Evolutionary conservation across 768 basidiomycete species (phyloP).

Genomic region (Rhizopogon vinicolor): DNA sequence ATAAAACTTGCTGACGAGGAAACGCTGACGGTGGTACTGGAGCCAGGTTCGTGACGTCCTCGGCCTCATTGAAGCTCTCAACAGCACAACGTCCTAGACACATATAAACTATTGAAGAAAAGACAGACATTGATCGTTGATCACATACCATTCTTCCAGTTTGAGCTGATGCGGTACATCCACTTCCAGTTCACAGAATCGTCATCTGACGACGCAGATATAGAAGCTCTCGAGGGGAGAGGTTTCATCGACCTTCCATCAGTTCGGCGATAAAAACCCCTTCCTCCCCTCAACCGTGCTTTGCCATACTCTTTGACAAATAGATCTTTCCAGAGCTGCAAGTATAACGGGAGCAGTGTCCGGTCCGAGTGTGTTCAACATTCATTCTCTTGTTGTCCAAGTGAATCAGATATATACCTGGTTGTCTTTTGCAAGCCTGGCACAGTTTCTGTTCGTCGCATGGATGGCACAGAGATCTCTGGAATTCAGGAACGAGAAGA

Average conservation of each 20-base stretch:
- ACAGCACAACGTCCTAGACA: conserved; percentile 60
- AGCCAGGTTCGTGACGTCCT: conserved; percentile 1
- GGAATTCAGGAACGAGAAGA: conserved; percentile 69
- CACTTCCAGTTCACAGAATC: conserved; percentile 65
- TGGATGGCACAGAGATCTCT: conserved; percentile 65
- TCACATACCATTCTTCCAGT: conserved; percentile 71
- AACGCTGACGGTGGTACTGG: conserved; percentile 6
- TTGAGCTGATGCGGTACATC: conserved; percentile 83
- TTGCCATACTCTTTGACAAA: conserved; percentile 66
- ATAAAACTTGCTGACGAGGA: conserved; percentile 39
- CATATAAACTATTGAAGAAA: conserved; percentile 16
- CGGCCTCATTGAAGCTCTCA: conserved; percentile 23
- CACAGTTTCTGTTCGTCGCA: conserved; percentile 60
- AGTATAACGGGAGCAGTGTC: not conserved
- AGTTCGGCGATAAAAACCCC: conserved; percentile 51
- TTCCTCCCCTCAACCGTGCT: conserved; percentile 59
- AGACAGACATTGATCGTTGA: conserved; percentile 6
- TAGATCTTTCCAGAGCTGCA: conserved; percentile 62
- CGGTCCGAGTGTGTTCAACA: conserved; percentile 13
- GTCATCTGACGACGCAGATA: conserved; percentile 18
- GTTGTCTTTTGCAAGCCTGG: conserved; percentile 61
- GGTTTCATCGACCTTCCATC: conserved; percentile 58
- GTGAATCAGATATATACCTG: conserved; percentile 41
- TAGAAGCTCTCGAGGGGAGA: conserved; percentile 47
- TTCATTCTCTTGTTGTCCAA: conserved; percentile 1